Conservation (phyloP, 139 green algal species). For the Dunaliella sp. region DNA sequence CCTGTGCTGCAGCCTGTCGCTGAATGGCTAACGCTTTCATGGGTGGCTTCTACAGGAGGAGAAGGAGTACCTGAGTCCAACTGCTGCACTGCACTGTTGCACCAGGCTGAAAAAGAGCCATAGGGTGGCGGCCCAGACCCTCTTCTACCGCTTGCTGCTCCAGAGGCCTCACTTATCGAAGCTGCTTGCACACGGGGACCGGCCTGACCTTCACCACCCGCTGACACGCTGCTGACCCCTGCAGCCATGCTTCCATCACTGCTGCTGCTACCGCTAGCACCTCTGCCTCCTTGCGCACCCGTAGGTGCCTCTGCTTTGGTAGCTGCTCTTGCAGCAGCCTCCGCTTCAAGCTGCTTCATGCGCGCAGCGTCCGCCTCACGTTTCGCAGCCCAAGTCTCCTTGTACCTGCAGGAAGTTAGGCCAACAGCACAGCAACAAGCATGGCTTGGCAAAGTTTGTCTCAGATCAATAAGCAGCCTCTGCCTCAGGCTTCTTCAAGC, state of each 20-base stretch:
- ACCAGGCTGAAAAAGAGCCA: neutral
- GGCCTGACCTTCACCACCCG: neutral
- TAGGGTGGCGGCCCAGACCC: too few relatives aligned
- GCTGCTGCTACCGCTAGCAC: neutral
- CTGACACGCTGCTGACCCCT: neutral
- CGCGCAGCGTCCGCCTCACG: slow-evolving; percentile 21
- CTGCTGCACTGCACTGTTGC: neutral
- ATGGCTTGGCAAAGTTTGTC: too few relatives aligned
- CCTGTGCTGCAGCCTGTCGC: too few relatives aligned
- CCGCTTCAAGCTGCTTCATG: slow-evolving; percentile 18
- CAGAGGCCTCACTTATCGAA: neutral
- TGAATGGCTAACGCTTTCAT: too few relatives aligned
- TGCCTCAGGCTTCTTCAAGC: too few relatives aligned
- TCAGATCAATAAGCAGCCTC: too few relatives aligned
- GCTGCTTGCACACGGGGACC: neutral
- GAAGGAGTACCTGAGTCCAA: too few relatives aligned
- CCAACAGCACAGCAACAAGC: too few relatives aligned
- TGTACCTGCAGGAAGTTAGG: slow-evolving; percentile 13
- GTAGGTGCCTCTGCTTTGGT: neutral
- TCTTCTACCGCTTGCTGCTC: neutral
- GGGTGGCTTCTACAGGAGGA: too few relatives aligned
- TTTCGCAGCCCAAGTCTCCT: slow-evolving; percentile 27
- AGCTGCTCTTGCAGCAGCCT: neutral
- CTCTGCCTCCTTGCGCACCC: neutral
- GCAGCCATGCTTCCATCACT: neutral